These are phyloP conservation scores for Candida albicans DNA, from an alignment of 1,139 yeast genomes.

Conservation along the genomic window DNA sequence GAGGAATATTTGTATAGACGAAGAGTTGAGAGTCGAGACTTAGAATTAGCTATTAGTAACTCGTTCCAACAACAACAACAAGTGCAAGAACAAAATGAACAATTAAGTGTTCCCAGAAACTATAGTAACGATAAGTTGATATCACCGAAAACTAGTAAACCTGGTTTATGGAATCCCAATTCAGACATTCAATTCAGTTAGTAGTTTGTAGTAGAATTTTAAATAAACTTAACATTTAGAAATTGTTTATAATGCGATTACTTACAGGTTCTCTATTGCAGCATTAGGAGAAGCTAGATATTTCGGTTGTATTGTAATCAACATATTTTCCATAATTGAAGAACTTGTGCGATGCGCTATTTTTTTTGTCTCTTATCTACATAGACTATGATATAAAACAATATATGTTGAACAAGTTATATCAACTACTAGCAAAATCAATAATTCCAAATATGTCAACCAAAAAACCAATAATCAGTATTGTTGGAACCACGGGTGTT, in stretches of 20 bases:
- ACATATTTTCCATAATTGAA: too few relatives aligned
- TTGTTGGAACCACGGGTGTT: slow-evolving; percentile 98
- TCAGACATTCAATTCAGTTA: slow-evolving; percentile 31
- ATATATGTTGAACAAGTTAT: too few relatives aligned
- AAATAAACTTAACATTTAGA: too few relatives aligned
- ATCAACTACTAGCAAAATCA: slow-evolving; percentile 27
- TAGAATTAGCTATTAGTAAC: slow-evolving; percentile 11
- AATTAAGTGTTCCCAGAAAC: background rate
- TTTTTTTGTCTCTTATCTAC: too few relatives aligned
- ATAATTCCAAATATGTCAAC: background rate
- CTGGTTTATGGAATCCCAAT: slow-evolving; percentile 34
- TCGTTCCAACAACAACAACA: background rate
- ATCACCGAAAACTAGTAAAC: slow-evolving; percentile 13
- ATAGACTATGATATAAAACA: too few relatives aligned
- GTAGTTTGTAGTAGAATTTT: background rate
- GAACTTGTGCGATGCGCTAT: too few relatives aligned
- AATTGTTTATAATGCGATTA: too few relatives aligned
- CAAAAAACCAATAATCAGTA: slow-evolving; percentile 52
- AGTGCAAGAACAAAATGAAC: background rate
- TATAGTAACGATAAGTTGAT: slow-evolving; percentile 2
- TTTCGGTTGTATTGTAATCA: too few relatives aligned
- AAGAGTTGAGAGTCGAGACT: slow-evolving; percentile 46
- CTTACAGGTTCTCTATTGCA: too few relatives aligned
- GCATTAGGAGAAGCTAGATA: too few relatives aligned
- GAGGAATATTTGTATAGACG: slow-evolving; percentile 56